Evolutionary conservation across 441 rosid genomes (phyloP), one percentile per base, ranked within the genome.

Genomic region (Syzygium malaccense): DNA sequence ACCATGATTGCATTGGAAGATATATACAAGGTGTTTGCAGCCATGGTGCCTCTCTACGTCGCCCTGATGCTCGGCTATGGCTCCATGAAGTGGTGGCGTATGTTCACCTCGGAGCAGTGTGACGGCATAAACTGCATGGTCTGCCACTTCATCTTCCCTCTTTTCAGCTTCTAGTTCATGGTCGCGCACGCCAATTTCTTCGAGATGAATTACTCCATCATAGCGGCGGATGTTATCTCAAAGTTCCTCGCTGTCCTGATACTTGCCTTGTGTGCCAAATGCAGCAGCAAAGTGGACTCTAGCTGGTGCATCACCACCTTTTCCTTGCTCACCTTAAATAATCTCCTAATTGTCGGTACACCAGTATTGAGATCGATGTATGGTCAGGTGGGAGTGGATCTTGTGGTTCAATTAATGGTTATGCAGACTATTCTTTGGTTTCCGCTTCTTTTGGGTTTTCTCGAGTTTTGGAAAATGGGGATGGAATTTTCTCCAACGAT

Each of bases 241-340:
- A 85, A 68, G 33, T 51, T 55, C 4, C 33, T 85, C 56, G 86
- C 89, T 4, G 26, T 4, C 20, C 33, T 1, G 32, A 66, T 37
- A 12, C 37, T 85, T 14, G 89, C 66, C 3, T 7, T 51, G 2
- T 88, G 86, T 71, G 62, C 85, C 14, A 23, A 51, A n/a, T 28
- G 55, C 23, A 41, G 89, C 23, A 8, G 57, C 57, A 71, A 33
- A 32, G 89, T 54, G 53, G 68, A 33, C 85, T 23, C 11, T n/a
- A 85, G 71, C 78, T 85, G 85, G 68, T 68, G 90, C 55, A 78
- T 88, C 41, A 88, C 90, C 4, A 84, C 85, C 55, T 88, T 88
- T 85, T 68, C 90, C 19, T 49, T 71, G 17, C 64, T 87, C 85
- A 68, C 87, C 26, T 84, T 88, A 33, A 86, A 87, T 53, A 85